Base-by-base conservation (phyloP, 1,139 yeast genomes). In the Sugiyamaella japonica region DNA sequence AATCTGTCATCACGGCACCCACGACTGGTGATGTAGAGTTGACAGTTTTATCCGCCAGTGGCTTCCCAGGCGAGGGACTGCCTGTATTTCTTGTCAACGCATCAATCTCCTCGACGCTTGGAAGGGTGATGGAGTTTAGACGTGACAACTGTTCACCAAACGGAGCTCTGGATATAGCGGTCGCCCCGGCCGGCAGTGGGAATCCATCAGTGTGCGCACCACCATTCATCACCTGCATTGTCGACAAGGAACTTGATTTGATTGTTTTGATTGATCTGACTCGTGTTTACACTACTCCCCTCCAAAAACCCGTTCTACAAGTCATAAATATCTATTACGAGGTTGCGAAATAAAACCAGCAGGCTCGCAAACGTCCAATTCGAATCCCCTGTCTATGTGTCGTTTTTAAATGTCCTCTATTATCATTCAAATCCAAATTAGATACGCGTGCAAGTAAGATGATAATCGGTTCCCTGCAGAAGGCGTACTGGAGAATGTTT, bases 111-210 rank as follows among this genome's bases (percentile, higher is more conserved):
- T 48, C 55, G 8, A 46, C 44, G 32, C 47, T 40, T 3, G 63
- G 60, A 16, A 59, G 51, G 6, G 29, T 34, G 28, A 53, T 56
- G 16, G 50, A 31, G 9, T 54, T 53, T 29, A 60, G 50, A 48
- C 52, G 53, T 25, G 52, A 47, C 34, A 60, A 51, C 52, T 60
- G 63, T 32, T 58, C 60, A 12, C 56, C 57, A 49, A 60, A 60
- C 13, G 62, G 61, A 34, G 42, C 49, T 23, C 56, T 39, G 15
- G 56, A 34, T 32, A 58, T 50, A 9, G 57, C 39, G 9, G 55
- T 48, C 13, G 55, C 52, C 10, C 48, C 50, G n/a, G 45, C 41
- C 20, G 54, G 28, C 6, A 3, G 28, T 15, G 38, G 2, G 16
- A 12, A 13, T n/a, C 16, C 38, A 34, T 34, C 38, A 20, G 5